Evolutionary conservation across 257 asterid species (phyloP).

Genomic region (Parsonsia alboflavescens): DNA sequence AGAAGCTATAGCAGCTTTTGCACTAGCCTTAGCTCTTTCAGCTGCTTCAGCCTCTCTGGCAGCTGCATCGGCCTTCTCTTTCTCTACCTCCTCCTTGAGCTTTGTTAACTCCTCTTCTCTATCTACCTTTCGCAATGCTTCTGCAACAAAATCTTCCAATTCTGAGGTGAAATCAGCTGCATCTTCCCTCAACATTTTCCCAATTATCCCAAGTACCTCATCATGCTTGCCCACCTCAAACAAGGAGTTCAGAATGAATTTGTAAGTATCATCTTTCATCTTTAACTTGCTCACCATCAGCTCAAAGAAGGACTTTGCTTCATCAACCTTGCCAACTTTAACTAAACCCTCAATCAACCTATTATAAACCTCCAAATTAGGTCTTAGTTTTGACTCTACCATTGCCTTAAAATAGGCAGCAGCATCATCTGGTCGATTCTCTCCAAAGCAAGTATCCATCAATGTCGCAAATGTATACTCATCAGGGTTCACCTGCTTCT

Average conservation of each 20-base stretch:
- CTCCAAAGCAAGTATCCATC: constrained; percentile 85
- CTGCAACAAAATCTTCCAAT: constrained; percentile 64
- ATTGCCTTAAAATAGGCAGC: constrained; percentile 65
- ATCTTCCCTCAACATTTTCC: constrained; percentile 71
- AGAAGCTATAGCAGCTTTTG: constrained; percentile 61
- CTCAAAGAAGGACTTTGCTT: constrained; percentile 76
- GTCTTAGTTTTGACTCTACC: constrained; percentile 85
- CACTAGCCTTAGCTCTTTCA: constrained; percentile 63
- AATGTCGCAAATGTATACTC: constrained; percentile 72
- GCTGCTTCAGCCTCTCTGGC: constrained; percentile 80
- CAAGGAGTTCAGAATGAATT: constrained; percentile 62
- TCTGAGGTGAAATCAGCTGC: constrained; percentile 74
- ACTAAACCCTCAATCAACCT: constrained; percentile 71
- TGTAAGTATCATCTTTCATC: constrained; percentile 77
- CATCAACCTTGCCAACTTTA: constrained; percentile 71
- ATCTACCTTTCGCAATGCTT: constrained; percentile 58
- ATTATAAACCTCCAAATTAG: constrained; percentile 66
- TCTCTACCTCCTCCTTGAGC: constrained; percentile 56
- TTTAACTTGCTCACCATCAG: constrained; percentile 78
- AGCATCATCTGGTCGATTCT: constrained; percentile 70
- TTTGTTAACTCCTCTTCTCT: constrained; percentile 71
- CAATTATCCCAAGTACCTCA: constrained; percentile 70
- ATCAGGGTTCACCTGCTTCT: constrained; percentile 62
- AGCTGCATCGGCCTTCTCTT: constrained; percentile 67
- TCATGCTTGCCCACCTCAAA: constrained; percentile 61